A percentile compares a stretch with the other conserved stretches of the same genome.
phyloP scores from a whole-genome alignment of 2,329 filamentous ascomycete species.

The Fusarium ramigenum region DNA sequence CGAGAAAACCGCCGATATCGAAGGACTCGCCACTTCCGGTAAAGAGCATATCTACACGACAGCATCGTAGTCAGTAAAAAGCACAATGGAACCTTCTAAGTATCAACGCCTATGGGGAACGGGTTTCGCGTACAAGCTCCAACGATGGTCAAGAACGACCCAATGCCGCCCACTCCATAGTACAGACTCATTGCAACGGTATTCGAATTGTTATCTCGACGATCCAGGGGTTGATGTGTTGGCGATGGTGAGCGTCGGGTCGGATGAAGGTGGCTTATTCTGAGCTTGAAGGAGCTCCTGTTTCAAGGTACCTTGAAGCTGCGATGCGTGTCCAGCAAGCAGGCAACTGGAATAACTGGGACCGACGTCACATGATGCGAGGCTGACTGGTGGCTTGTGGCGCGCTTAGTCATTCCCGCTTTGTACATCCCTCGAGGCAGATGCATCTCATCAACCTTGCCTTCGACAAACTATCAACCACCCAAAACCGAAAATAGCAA shows the following conservation, averaged over 20 bases:
- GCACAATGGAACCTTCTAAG: slow-evolving; percentile 1
- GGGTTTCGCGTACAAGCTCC: slow-evolving; percentile 75
- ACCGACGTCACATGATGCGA: slow-evolving; percentile 51
- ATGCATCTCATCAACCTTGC: slow-evolving; percentile 22
- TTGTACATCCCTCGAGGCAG: slow-evolving; percentile 22
- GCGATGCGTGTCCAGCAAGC: slow-evolving; percentile 41
- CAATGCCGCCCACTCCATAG: slow-evolving; percentile 76
- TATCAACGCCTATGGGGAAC: slow-evolving; percentile 5
- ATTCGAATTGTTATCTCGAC: slow-evolving; percentile 37
- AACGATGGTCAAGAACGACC: slow-evolving; percentile 75
- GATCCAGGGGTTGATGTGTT: slow-evolving; percentile 28
- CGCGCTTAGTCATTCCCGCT: slow-evolving; percentile 41
- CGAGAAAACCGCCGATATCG: slow-evolving; percentile 95
- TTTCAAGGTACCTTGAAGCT: slow-evolving; percentile 40
- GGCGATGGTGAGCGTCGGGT: slow-evolving; percentile 33
- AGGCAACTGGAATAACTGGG: slow-evolving; percentile 39
- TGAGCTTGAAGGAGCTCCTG: slow-evolving; percentile 45
- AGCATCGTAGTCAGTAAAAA: slow-evolving; percentile 31
- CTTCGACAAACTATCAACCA: slow-evolving; percentile 18
- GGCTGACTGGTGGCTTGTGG: slow-evolving; percentile 29
- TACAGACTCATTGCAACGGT: slow-evolving; percentile 71
- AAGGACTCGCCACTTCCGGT: slow-evolving; percentile 95
- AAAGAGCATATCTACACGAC: slow-evolving; percentile 89
- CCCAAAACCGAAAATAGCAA: not conserved
- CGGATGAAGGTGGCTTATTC: slow-evolving; percentile 28